Base-by-base conservation (phyloP, 768 basidiomycete species). In the Pisolithus marmoratus region DNA sequence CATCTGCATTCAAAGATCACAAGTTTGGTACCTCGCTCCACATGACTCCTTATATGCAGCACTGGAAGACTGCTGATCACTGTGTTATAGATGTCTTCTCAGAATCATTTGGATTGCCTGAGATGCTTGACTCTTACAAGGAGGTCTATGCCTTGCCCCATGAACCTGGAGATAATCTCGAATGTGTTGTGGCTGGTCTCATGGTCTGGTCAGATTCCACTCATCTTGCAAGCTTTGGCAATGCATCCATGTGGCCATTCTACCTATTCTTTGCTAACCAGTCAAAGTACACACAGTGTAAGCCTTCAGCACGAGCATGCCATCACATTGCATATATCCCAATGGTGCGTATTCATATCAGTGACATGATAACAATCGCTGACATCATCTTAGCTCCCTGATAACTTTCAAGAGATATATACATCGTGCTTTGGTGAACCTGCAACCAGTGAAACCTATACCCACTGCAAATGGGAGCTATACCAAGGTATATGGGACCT, bases 201-300 rank as follows among this genome's bases (percentile, higher is more conserved):
- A 40, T 40, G 38, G 17, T 40, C 17, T 65, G 62, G 48, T 64
- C 63, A 0, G 62, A 66, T 29, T 19, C 57, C 0, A 66, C 62
- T 0, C 62, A 64, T 37, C 60, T 64, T 2, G 43, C 60, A 0
- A 49, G 38, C n/a, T 66, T 57, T 36, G 50, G 56, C 2, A 22
- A 38, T 46, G 29, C 52, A 2, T 41, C 27, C 1, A 14, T 58
- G 1, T 58, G 59, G 59, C 59, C 53, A 2, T 44, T 60, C 1
- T 60, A 60, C 22, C n/a, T 58, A 1, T 60, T 38, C 22, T 53
- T 58, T 27, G 50, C 52, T 2, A 60, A 58, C 14, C 40, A 53
- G 4, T 56, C 59, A 0, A 60, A 60, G 26, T 58, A 60, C 24
- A 45, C 26, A 26, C 26, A 29, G 0, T 27, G 53, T 8, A 51